Evolutionary conservation across 805 yeast genomes (phyloP).

Genomic region (Yarrowia bubula): DNA sequence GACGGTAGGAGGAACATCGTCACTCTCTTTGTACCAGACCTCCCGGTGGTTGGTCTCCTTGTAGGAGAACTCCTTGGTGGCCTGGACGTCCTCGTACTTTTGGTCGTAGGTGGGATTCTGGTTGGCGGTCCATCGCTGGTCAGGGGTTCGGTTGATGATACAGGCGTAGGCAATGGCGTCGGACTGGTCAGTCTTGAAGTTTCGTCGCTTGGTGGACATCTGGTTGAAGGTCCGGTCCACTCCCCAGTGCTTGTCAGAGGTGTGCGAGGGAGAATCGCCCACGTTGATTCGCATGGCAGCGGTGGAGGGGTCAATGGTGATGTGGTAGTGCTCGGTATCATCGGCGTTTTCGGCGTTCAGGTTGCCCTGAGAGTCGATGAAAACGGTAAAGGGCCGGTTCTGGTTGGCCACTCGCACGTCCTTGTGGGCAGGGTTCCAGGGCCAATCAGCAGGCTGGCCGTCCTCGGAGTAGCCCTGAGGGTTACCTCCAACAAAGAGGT

Average conservation of each 20-base stretch:
- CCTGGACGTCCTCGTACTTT: conserved; percentile 5
- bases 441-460: conserved; percentile 21
- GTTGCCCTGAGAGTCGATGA: conserved; percentile 15
- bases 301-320: conserved; percentile 9
- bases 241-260: conserved; percentile 4
- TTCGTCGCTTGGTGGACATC: neutral
- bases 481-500: conserved; percentile 13
- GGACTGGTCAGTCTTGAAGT: conserved; percentile 10
- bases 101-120: conserved; percentile 17
- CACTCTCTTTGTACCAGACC: conserved; percentile 14
- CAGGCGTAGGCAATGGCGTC: conserved; percentile 25
- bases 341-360: conserved; percentile 15
- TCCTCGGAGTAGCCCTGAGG: conserved; percentile 19
- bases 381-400: conserved; percentile 11
- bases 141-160: neutral
- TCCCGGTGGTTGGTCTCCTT: conserved; percentile 9
- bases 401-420: conserved; percentile 3
- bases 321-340: neutral
- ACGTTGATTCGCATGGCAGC: conserved; percentile 7
- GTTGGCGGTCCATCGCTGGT: neutral
- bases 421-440: conserved; percentile 19
- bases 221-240: conserved; percentile 17
- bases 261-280: conserved; percentile 14
- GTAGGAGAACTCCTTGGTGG: conserved; percentile 4
- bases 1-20: neutral